A percentile compares a stretch with the other conserved stretches of the same genome.
Evolutionary conservation across 1,284 basidiomycete genomes (phyloP).

Genomic region (Neolentinus lepideus): DNA sequence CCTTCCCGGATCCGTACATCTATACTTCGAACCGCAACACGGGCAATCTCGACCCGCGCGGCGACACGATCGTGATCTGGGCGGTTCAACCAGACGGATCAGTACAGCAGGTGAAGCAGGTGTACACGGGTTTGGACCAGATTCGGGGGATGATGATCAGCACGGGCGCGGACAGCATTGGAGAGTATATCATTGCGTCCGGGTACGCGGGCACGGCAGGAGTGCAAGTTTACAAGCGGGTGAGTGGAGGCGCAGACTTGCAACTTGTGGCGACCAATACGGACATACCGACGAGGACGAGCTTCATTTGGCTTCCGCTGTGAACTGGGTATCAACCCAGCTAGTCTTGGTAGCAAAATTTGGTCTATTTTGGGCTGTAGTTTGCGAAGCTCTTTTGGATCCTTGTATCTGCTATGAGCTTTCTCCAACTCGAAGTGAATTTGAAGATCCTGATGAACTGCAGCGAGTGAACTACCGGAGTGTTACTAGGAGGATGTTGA

Average conservation of each 20-base stretch:
- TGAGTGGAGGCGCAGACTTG: slow-evolving; percentile 44
- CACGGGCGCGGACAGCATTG: slow-evolving; percentile 30
- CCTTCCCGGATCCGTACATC: slow-evolving; percentile 26
- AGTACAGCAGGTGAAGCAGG: slow-evolving; percentile 35
- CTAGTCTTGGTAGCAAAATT: too few species aligned
- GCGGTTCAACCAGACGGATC: slow-evolving; percentile 16
- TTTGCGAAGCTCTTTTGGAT: too few species aligned
- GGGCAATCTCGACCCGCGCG: slow-evolving; percentile 23
- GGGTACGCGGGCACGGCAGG: slow-evolving; percentile 47
- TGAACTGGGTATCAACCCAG: too few species aligned
- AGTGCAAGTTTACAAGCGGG: slow-evolving; percentile 45
- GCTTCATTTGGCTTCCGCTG: slow-evolving; percentile 36
- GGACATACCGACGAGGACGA: slow-evolving; percentile 41
- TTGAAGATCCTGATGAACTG: too few species aligned
- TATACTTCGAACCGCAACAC: slow-evolving; percentile 35
- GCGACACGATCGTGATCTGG: slow-evolving; percentile 31
- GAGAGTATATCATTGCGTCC: slow-evolving; percentile 47
- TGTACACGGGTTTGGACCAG: slow-evolving; percentile 58
- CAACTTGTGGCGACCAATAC: slow-evolving; percentile 43
- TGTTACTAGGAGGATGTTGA: too few species aligned
- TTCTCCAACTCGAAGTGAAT: too few species aligned
- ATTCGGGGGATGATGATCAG: slow-evolving; percentile 59
- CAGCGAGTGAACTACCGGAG: too few species aligned
- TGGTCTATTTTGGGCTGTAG: too few species aligned
- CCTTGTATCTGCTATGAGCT: too few species aligned